Evolutionary conservation across 2,329 filamentous ascomycete species (phyloP).

Genomic region (Aspergillus novofumigatus): DNA sequence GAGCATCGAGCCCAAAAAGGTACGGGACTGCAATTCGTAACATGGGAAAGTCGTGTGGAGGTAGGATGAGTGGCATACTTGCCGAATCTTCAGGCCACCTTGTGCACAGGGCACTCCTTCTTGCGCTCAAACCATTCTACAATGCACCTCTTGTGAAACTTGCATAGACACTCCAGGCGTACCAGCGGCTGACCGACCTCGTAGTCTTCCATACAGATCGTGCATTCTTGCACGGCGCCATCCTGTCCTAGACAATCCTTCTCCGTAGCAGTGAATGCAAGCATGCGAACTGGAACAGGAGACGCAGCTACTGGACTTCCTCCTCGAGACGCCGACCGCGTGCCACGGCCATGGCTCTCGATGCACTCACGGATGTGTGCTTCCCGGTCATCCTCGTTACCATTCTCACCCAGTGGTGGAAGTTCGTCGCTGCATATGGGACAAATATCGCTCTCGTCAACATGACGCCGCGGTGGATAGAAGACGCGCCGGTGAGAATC

Average conservation of each 20-base stretch:
- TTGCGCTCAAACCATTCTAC: conserved; percentile 57
- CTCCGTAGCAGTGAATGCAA: conserved; percentile 55
- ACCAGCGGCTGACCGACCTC: conserved; percentile 56
- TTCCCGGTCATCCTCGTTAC: conserved; percentile 41
- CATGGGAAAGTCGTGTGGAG: not conserved
- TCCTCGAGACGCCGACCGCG: conserved; percentile 15
- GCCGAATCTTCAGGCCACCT: conserved; percentile 29
- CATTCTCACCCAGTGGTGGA: conserved; percentile 34
- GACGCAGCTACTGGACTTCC: conserved; percentile 19
- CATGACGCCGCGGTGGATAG: conserved; percentile 14
- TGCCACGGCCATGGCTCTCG: conserved; percentile 27
- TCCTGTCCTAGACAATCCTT: conserved; percentile 58
- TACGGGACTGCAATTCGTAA: not conserved
- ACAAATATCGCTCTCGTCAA: conserved; percentile 44
- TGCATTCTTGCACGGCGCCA: conserved; percentile 53
- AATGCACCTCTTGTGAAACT: conserved; percentile 60
- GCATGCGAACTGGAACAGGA: conserved; percentile 32
- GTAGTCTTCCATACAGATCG: conserved; percentile 64
- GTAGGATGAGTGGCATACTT: not conserved
- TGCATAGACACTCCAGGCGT: conserved; percentile 60
- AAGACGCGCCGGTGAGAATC: conserved; percentile 1
- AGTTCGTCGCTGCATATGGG: conserved; percentile 43
- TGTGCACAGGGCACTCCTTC: conserved; percentile 59
- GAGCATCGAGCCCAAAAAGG: not conserved
- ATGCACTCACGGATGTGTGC: conserved; percentile 45